These are phyloP conservation scores for Thinopyrum elongatum DNA, from an alignment of 176 grass and related monocot genomes.

Conservation along the genomic window DNA sequence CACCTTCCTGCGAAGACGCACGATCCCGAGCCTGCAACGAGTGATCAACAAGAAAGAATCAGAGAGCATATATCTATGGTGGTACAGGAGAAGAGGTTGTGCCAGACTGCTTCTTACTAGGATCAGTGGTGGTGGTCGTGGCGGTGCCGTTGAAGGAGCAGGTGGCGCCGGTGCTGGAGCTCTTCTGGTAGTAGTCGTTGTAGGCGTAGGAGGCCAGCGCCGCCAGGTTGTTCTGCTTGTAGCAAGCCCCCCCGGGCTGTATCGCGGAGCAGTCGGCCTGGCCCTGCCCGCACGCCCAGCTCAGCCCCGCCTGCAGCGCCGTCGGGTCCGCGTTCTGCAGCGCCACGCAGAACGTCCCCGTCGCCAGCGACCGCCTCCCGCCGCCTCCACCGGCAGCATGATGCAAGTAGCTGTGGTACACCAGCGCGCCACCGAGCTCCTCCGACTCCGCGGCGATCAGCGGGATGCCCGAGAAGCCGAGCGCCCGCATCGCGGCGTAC, in stretches of 20 bases:
- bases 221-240: constrained; percentile 60
- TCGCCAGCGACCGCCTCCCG: constrained; percentile 25
- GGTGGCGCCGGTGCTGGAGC: constrained; percentile 45
- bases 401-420: constrained; percentile 18
- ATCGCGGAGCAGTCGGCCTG: constrained; percentile 71
- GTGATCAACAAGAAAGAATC: background rate
- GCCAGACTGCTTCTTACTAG: constrained; percentile 45
- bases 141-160: constrained; percentile 84
- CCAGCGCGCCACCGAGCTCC: background rate
- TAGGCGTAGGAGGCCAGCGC: constrained; percentile 86
- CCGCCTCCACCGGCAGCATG: background rate
- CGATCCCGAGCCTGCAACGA: constrained; percentile 56
- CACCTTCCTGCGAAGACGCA: constrained; percentile 89
- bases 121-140: constrained; percentile 44
- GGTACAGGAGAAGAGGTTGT: background rate
- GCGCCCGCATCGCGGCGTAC: constrained; percentile 37
- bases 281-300: constrained; percentile 72
- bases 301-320: constrained; percentile 57
- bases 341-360: constrained; percentile 82
- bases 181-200: constrained; percentile 83
- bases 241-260: constrained; percentile 64
- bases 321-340: constrained; percentile 58
- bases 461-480: constrained; percentile 24
- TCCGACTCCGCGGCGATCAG: constrained; percentile 9
- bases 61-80: background rate